phyloP scores from a whole-genome alignment of 345 rosid species.

The Citrus hindsii region DNA sequence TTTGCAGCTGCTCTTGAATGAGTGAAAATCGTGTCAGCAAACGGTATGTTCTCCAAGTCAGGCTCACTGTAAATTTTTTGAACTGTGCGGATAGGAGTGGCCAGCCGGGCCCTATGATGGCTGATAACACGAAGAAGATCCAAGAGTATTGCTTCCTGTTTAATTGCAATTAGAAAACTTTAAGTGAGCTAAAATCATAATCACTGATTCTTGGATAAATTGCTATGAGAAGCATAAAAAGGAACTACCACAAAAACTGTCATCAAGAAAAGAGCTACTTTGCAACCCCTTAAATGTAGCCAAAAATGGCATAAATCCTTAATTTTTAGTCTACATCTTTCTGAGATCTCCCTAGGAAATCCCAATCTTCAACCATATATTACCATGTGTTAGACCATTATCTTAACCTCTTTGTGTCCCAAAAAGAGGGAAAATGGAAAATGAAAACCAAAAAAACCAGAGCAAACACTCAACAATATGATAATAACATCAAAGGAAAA shows the following conservation, averaged over 20 bases:
- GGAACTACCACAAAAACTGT: neutral
- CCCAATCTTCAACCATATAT: neutral
- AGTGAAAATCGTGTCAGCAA: conserved; percentile 52
- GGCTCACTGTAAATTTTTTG: conserved; percentile 70
- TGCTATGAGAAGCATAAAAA: neutral
- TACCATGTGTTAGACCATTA: neutral
- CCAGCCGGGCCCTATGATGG: conserved; percentile 85
- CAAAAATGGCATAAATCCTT: neutral
- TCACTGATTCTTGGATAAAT: neutral
- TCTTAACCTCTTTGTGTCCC: neutral
- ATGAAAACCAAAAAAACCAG: neutral
- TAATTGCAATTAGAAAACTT: conserved; percentile 14
- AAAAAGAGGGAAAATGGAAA: neutral
- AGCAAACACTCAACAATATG: neutral
- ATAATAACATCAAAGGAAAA: neutral
- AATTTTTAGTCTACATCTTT: neutral
- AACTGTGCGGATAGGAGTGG: conserved; percentile 90
- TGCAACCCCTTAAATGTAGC: neutral
- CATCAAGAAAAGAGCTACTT: neutral
- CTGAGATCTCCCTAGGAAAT: neutral
- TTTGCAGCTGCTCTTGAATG: conserved; percentile 47
- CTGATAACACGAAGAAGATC: conserved; percentile 90
- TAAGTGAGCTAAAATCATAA: neutral
- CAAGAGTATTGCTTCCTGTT: conserved; percentile 86
- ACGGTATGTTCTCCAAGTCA: conserved; percentile 65